Conservation (phyloP, 441 rosid species). For the Pelargonium myrrhifolium region DNA sequence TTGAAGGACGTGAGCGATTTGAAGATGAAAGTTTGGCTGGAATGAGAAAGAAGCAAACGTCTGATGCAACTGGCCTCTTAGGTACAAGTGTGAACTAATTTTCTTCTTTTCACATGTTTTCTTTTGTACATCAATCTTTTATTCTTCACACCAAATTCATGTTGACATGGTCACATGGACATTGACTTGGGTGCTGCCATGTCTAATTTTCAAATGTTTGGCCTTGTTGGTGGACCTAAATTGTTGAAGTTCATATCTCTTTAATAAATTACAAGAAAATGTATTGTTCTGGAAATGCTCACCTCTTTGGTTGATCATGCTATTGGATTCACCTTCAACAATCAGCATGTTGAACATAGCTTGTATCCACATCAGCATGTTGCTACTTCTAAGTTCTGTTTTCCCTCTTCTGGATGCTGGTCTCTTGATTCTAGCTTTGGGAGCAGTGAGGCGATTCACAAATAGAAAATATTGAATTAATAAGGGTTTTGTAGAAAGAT, state of each 20-base stretch:
- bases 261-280: neutral
- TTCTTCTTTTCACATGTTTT: neutral
- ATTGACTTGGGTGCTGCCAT: neutral
- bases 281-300: neutral
- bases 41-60: conserved; percentile 19
- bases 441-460: too few relatives aligned
- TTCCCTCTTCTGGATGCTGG: too few relatives aligned
- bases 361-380: too few relatives aligned
- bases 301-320: neutral
- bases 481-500: too few relatives aligned
- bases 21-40: conserved; percentile 77
- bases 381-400: too few relatives aligned
- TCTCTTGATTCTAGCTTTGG: too few relatives aligned
- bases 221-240: neutral
- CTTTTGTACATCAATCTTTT: neutral
- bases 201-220: neutral
- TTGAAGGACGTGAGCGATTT: conserved; percentile 96
- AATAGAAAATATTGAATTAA: too few relatives aligned
- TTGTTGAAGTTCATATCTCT: neutral
- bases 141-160: neutral
- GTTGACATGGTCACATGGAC: neutral
- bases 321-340: too few relatives aligned
- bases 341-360: too few relatives aligned
- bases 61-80: conserved; percentile 23
- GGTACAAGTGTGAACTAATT: conserved; percentile 8